Conservation (phyloP, 257 asterid species). For the Linderniella brevidens region DNA sequence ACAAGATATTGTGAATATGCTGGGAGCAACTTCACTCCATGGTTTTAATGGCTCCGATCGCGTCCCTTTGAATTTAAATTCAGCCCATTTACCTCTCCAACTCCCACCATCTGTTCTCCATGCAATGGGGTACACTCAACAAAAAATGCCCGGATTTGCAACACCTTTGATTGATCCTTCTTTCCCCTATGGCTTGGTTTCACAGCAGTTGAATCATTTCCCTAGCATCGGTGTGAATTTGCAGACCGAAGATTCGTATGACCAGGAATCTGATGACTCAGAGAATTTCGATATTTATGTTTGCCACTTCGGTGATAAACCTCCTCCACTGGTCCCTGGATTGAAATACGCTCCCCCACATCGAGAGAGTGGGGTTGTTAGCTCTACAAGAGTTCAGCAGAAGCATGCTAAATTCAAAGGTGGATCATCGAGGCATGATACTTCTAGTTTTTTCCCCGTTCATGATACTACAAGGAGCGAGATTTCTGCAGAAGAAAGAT, state of each 20-base stretch:
- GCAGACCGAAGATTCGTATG: constrained; percentile 36
- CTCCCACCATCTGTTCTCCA: constrained; percentile 63
- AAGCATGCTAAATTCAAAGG: constrained; percentile 40
- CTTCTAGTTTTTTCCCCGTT: constrained; percentile 23
- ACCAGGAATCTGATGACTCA: constrained; percentile 50
- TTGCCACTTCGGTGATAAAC: constrained; percentile 38
- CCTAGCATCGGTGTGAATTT: constrained; percentile 41
- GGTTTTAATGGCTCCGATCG: constrained; percentile 55
- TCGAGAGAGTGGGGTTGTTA: constrained; percentile 27
- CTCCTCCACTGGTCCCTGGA: constrained; percentile 23
- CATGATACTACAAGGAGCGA: constrained; percentile 52
- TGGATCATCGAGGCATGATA: constrained; percentile 34
- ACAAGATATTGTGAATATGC: constrained; percentile 71
- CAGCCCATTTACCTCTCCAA: constrained; percentile 60
- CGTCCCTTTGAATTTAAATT: constrained; percentile 43
- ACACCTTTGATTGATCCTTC: constrained; percentile 45
- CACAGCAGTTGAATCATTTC: constrained; percentile 44
- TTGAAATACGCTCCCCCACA: constrained; percentile 44
- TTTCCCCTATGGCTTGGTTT: constrained; percentile 38
- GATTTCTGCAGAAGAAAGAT: constrained; percentile 32
- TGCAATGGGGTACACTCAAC: constrained; percentile 63
- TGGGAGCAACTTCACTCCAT: constrained; percentile 76
- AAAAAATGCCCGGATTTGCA: constrained; percentile 51
- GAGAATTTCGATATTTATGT: constrained; percentile 37
- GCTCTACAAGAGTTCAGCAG: constrained; percentile 24